A percentile compares a stretch with the other conserved stretches of the same genome.
Conservation (phyloP, 257 asterid species). For the Nicotiana undulata region DNA sequence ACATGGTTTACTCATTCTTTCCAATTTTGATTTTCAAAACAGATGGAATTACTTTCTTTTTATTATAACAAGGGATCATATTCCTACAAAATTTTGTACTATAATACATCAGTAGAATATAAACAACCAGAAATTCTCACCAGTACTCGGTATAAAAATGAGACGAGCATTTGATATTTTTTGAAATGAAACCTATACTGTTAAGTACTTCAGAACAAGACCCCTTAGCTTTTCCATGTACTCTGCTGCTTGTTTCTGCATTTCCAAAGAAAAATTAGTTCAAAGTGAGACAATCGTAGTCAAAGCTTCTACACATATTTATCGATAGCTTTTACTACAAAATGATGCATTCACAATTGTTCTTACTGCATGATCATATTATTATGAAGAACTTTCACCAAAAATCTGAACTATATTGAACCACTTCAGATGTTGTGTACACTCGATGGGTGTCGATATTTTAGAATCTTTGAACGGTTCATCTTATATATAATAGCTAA, state of each 20-base stretch:
- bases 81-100: background rate
- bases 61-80: conserved; percentile 4
- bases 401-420: background rate
- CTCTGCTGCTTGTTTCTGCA: conserved; percentile 74
- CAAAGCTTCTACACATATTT: background rate
- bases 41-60: background rate
- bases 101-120: background rate
- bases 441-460: background rate
- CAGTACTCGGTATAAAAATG: background rate
- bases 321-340: no score
- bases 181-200: conserved; percentile 33
- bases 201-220: conserved; percentile 69
- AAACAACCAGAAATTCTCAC: background rate
- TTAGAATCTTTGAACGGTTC: background rate
- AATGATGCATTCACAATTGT: no score
- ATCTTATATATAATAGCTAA: background rate
- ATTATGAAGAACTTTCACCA: background rate
- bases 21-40: background rate
- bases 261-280: background rate
- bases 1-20: background rate
- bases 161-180: background rate
- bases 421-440: background rate
- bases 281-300: background rate
- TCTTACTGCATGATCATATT: background rate
- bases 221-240: conserved; percentile 82